Percentiles rank a stretch among this genome's conserved stretches.
These are phyloP conservation scores for Rhododendron ovatum DNA, from an alignment of 148 eudicot species.

Conservation along the genomic window DNA sequence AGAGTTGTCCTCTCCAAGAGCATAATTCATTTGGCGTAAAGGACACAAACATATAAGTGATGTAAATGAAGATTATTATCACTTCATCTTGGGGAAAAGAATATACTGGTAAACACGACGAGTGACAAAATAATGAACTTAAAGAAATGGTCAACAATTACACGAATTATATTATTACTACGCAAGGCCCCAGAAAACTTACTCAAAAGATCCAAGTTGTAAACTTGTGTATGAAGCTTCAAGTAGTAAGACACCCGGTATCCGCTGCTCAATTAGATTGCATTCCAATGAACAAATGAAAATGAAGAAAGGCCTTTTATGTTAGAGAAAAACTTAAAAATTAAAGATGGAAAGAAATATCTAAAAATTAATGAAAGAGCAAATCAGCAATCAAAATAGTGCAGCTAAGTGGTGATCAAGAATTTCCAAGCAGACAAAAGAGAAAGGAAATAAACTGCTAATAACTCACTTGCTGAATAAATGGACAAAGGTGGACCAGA, in stretches of 20 bases:
- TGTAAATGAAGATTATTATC: background rate
- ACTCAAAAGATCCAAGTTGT: slow-evolving; percentile 7
- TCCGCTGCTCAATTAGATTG: background rate
- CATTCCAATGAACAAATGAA: background rate
- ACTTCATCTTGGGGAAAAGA: background rate
- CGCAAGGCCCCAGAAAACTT: background rate
- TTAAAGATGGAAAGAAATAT: background rate
- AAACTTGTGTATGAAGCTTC: background rate
- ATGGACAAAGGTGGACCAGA: background rate
- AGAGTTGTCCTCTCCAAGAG: background rate
- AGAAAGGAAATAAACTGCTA: background rate
- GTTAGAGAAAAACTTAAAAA: too few species aligned
- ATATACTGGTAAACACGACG: background rate
- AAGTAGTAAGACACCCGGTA: background rate
- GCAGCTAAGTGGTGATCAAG: background rate
- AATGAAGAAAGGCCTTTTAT: background rate
- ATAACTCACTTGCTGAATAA: background rate
- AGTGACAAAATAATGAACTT: background rate
- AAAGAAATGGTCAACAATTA: background rate
- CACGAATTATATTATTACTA: background rate
- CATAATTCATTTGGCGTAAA: background rate
- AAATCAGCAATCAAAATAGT: background rate
- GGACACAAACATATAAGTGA: background rate
- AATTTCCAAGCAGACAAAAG: background rate
- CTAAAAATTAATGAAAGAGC: background rate